Evolutionary conservation across 371 early-diverging fungal species (phyloP), one percentile per base, ranked within the genome.

Genomic region (Catenaria anguillulae): DNA sequence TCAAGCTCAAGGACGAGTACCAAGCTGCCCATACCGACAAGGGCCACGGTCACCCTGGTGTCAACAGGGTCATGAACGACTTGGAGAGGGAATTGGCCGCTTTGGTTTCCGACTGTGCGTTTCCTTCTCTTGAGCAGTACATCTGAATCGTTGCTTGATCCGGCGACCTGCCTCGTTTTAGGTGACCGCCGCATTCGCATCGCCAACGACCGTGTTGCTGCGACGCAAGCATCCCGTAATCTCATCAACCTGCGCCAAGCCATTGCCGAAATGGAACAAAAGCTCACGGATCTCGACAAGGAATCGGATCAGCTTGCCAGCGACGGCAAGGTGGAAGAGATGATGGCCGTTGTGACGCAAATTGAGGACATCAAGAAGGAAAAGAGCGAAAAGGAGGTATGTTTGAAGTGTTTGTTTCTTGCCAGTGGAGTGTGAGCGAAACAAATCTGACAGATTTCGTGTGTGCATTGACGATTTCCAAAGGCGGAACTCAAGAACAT

Each of bases 351-450:
- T 19, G 19, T 33, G n/a, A 10, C 33, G 1, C 5, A 58, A 19
- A 42, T 58, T 19, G 58, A 58, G 17, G 58, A 58, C 34, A 19
- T 58, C 36, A 58, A 58, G 58, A 37, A n/a, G 37, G 42, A 31
- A 13, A 31, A 34, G 34, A 13, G 5, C 42, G 58, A 58, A 13
- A 58, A 58, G 42, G 58, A 58, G 58, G 58, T 58, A 10, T 19
- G 24, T 58, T 2, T 34, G 36, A 5, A 8, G 1, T 21, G 13
- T 50, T 21, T 12, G 19, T 19, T n/a, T 45, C 37, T 4, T 4
- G 37, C 4, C 37, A 4, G 37, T 8, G 37, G 37, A 4, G 37
- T 37, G 13, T 37, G 37, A 37, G 8, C 13, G 37, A 37, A n/a
- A n/a, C n/a, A n/a, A 40, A 10, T 40, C 40, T 10, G 5, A 40